Percentiles rank a stretch among this genome's conserved stretches.
These are phyloP conservation scores for Ophiosphaerella herpotricha DNA, from an alignment of 2,329 filamentous ascomycete species.

Conservation along the genomic window DNA sequence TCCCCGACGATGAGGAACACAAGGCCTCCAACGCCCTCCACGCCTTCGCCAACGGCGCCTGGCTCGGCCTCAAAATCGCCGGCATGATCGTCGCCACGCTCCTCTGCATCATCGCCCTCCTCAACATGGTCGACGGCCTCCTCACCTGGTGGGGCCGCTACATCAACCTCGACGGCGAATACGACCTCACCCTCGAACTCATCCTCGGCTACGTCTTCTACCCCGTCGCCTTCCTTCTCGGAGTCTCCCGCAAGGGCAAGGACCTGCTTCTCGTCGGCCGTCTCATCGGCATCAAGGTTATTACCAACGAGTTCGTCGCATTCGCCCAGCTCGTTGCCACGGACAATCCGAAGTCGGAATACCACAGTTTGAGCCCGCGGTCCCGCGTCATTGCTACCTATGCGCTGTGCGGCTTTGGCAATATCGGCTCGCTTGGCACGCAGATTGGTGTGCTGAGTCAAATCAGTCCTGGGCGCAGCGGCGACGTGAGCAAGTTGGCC, in stretches of 20 bases:
- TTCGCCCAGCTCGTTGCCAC: constrained; percentile 62
- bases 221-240: constrained; percentile 79
- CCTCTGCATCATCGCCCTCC: constrained; percentile 80
- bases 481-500: constrained; percentile 76
- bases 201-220: constrained; percentile 79
- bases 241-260: constrained; percentile 65
- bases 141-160: constrained; percentile 85
- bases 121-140: constrained; percentile 75
- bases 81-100: constrained; percentile 80
- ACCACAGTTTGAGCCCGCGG: constrained; percentile 66
- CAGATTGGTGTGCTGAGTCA: constrained; percentile 88
- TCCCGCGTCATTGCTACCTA: constrained; percentile 84
- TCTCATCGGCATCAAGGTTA: constrained; percentile 83
- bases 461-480: constrained; percentile 73
- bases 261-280: constrained; percentile 72
- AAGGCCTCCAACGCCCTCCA: constrained; percentile 80
- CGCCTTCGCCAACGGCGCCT: constrained; percentile 82
- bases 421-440: constrained; percentile 84
- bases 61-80: constrained; percentile 84
- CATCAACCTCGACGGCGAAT: constrained; percentile 69
- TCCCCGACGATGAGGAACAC: constrained; percentile 78
- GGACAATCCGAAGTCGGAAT: constrained; percentile 52
- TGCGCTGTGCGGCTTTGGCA: constrained; percentile 75
- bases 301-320: constrained; percentile 83
- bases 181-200: constrained; percentile 73